Conservation (phyloP, 306 rosid species). For the Hippophae tibetana region DNA sequence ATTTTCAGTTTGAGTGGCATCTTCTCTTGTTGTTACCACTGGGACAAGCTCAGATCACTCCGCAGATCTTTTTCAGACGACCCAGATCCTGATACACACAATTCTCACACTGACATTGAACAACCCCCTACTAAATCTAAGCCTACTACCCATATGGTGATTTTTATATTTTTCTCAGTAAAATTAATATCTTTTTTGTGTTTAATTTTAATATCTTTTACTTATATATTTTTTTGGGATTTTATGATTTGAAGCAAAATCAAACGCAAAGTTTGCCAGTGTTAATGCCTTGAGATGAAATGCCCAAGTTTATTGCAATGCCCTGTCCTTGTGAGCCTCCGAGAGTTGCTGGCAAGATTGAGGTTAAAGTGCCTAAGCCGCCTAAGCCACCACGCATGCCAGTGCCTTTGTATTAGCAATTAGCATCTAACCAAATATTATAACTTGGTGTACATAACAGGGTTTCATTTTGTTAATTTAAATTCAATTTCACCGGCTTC, state of each 20-base stretch:
- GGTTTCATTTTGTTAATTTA: neutral
- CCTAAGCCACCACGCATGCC: conserved; percentile 47
- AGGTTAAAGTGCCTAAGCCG: conserved; percentile 32
- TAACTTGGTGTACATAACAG: conserved; percentile 5
- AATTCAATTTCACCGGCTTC: neutral
- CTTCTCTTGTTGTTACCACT: conserved; percentile 96
- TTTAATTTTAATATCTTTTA: neutral
- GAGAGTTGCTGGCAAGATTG: conserved; percentile 26
- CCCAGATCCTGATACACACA: conserved; percentile 15
- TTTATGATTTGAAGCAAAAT: conserved; percentile 33
- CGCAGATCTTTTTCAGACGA: conserved; percentile 35
- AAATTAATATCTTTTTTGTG: neutral
- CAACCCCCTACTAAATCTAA: conserved; percentile 37
- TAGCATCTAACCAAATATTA: neutral
- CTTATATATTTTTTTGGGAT: neutral
- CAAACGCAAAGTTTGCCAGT: conserved; percentile 58
- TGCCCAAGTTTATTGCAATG: conserved; percentile 82
- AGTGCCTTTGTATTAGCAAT: conserved; percentile 38
- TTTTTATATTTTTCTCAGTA: neutral
- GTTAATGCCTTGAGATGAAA: conserved; percentile 75
- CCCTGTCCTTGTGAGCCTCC: conserved; percentile 73
- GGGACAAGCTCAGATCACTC: conserved; percentile 84
- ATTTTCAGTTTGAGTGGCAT: conserved; percentile 87
- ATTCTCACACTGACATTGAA: conserved; percentile 16
- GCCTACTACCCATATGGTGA: conserved; percentile 29